Evolutionary conservation across 2,329 filamentous ascomycete species (phyloP), one percentile per base, ranked within the genome.

Genomic region (Sphaerulina vaccinii): DNA sequence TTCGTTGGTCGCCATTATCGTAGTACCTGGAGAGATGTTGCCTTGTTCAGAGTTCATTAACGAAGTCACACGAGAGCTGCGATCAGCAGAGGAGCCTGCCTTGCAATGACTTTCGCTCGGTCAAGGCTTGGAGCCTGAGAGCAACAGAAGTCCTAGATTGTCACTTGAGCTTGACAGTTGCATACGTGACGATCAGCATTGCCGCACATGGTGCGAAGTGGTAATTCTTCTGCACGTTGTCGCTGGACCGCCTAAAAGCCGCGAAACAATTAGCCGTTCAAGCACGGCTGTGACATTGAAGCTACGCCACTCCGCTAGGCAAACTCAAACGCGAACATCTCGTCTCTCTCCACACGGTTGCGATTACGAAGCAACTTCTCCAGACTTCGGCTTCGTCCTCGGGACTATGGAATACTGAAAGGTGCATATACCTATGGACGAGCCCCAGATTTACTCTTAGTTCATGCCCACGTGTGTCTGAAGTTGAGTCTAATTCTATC

Each of bases 251-350:
- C 40, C 29, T 24, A 19, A 27, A 19, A 24, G 40, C 15, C n/a
- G n/a, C n/a, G n/a, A n/a, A n/a, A n/a, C 29, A 43, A 43, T 43
- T 43, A 43, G 29, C 40, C 40, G 40, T 19, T 43, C 40, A 43
- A 27, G 23, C 40, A 43, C 40, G 40, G 19, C 21, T 43, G 40
- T 23, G 21, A 19, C 23, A 15, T 16, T 10, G 13, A 43, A 19
- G 40, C 40, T 22, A 43, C 40, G 22, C 23, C 13, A 43, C n/a
- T 13, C 24, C 40, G 40, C 40, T 22, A 43, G 29, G 40, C 24
- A 22, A 43, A 29, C 22, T 6, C 29, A 43, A 24, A 24, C 21
- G 24, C n/a, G 21, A 22, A 23, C 40, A 43, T 19, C 40, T 19
- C 24, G 40, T 24, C 40, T 43, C 15, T n/a, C n/a, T n/a, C n/a